Evolutionary conservation across 345 rosid genomes (phyloP), one percentile per base, ranked within the genome.

Genomic region (Aethionema arabicum): DNA sequence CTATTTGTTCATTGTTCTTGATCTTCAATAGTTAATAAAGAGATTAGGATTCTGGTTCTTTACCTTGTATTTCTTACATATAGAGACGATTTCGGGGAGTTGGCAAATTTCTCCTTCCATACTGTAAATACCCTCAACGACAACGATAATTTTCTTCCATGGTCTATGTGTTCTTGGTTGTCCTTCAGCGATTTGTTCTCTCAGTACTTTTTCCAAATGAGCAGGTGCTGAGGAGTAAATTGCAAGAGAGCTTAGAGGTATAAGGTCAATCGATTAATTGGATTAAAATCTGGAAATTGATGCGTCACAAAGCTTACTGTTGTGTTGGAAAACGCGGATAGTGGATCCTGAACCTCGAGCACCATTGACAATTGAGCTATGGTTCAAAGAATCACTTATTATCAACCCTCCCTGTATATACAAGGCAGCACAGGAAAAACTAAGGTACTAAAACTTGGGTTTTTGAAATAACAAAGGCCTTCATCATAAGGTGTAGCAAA

Each of bases 301-400:
- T 41, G 32, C 64, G 49, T n/a, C 5, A n/a, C 12, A 56, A 45
- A 32, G 78, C 91, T 84, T 73, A 90, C 97, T 83, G 65, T 93
- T 93, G 78, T 90, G 86, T 63, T 85, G 97, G 74, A 90, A 93
- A 80, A 93, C 99, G 33, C 96, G 80, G 63, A 90, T 67, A n/a
- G 91, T 83, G 67, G 98, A 95, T 69, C 97, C 96, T 8, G 99
- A 90, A 48, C 97, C 99, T 65, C 99, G 85, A 42, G 97, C 99
- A 50, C 99, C 99, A 74, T 78, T 93, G 52, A 93, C 85, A 77
- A 90, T 87, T 29, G 97, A 93, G 72, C 84, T 90, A 69, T 93
- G 99, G 83, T 93, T 93, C 78, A 93, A 74, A 3, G 99, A 90
- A 76, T 93, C 99, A 55, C 99, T 90, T 14, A 93, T 79, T 37